Conservation (phyloP, 2,329 filamentous ascomycete genomes). For the Talaromyces marneffei region DNA sequence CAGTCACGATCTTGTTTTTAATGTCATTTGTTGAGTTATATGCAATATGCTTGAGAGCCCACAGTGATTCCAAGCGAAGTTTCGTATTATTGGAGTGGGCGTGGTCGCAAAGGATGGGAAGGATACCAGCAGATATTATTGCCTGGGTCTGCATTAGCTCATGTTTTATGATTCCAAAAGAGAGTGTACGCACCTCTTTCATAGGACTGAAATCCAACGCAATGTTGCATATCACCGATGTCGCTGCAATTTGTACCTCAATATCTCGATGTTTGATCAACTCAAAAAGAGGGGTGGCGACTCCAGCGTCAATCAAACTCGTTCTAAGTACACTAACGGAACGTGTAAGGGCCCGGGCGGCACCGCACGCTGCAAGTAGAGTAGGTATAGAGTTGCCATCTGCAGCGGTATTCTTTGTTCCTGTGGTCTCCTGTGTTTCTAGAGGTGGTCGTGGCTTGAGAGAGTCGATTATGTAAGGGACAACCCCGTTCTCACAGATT, state of each 20-base stretch:
- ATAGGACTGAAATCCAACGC: slow-evolving; percentile 86
- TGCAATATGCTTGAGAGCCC: slow-evolving; percentile 89
- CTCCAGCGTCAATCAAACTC: slow-evolving; percentile 76
- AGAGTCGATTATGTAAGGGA: slow-evolving; percentile 78
- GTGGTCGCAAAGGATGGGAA: slow-evolving; percentile 74
- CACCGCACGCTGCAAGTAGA: slow-evolving; percentile 77
- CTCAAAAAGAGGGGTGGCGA: slow-evolving; percentile 69
- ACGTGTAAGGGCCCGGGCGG: slow-evolving; percentile 72
- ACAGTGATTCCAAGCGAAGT: slow-evolving; percentile 77
- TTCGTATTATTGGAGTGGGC: slow-evolving; percentile 75
- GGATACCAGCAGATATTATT: slow-evolving; percentile 66
- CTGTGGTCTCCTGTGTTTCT: slow-evolving; percentile 23
- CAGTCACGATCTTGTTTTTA: slow-evolving; percentile 71
- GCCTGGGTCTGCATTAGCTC: slow-evolving; percentile 44
- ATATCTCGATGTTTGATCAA: slow-evolving; percentile 69
- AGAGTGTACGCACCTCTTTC: slow-evolving; percentile 59
- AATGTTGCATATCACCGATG: slow-evolving; percentile 76
- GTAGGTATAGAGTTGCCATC: slow-evolving; percentile 76
- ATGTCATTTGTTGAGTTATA: slow-evolving; percentile 63
- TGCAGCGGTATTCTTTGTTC: slow-evolving; percentile 36
- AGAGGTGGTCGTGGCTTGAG: slow-evolving; percentile 53
- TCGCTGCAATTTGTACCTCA: slow-evolving; percentile 80
- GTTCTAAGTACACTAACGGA: slow-evolving; percentile 81
- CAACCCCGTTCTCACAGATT: slow-evolving; percentile 73
- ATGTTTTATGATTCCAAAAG: neutral